Evolutionary conservation across 192 early-diverging fungal genomes (phyloP).

Genomic region (Mortierella claussenii): DNA sequence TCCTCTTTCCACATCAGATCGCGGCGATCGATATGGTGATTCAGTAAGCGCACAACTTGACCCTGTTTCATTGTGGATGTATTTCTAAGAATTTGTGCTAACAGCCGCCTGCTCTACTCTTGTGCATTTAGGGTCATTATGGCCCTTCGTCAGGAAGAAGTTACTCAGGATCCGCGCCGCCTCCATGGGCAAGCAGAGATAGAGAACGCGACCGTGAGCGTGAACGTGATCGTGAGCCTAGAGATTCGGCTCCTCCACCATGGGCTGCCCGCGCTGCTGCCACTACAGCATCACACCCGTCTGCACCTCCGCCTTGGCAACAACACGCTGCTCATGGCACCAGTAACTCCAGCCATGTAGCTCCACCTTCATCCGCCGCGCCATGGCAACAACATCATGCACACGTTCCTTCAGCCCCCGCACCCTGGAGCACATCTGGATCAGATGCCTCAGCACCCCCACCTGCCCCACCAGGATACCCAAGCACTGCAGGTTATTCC

Average conservation of each 20-base stretch:
- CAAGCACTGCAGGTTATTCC: conserved; percentile 13
- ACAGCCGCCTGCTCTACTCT: too few relatives aligned
- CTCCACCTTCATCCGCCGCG: conserved; percentile 28
- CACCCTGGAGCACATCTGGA: conserved; percentile 23
- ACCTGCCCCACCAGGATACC: conserved; percentile 35
- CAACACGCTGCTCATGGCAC: conserved; percentile 48
- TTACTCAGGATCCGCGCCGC: conserved; percentile 35
- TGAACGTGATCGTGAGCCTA: too few relatives aligned
- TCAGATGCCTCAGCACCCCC: conserved; percentile 19
- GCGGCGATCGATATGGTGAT: conserved; percentile 4
- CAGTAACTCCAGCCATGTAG: neutral
- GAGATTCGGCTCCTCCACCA: conserved; percentile 30
- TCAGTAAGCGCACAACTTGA: neutral
- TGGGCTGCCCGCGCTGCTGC: conserved; percentile 37
- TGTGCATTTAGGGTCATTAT: conserved; percentile 19
- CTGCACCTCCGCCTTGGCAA: conserved; percentile 47
- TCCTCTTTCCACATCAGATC: neutral
- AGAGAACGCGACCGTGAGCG: too few relatives aligned
- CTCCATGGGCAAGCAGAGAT: conserved; percentile 48
- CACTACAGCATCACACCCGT: conserved; percentile 17
- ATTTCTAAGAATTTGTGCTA: too few relatives aligned
- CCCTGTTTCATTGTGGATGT: too few relatives aligned
- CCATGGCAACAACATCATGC: conserved; percentile 30
- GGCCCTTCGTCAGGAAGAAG: conserved; percentile 28
- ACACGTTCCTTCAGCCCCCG: conserved; percentile 11